These are phyloP conservation scores for Dactylorhiza incarnata DNA, from an alignment of 106 monocot genomes.

Conservation along the genomic window DNA sequence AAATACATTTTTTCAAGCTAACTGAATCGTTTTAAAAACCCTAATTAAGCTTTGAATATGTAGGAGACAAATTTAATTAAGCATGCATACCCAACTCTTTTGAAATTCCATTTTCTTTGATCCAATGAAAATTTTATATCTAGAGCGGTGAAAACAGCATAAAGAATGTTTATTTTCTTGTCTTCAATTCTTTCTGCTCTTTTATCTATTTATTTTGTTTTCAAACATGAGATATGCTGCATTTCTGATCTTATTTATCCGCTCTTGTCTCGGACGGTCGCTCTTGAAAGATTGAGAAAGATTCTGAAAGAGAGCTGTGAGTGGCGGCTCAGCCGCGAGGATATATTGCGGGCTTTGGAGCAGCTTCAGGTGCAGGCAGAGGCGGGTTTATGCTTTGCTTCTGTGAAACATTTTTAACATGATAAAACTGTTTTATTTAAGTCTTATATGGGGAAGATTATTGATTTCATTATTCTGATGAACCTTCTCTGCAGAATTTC, in stretches of 20 bases:
- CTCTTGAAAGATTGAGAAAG: background rate
- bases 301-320: background rate
- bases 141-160: too few relatives aligned
- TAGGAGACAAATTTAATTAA: too few relatives aligned
- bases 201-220: too few relatives aligned
- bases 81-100: too few relatives aligned
- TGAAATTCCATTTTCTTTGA: too few relatives aligned
- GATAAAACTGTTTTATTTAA: background rate
- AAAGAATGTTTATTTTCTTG: too few relatives aligned
- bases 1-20: too few relatives aligned
- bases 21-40: too few relatives aligned
- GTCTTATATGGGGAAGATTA: background rate
- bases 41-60: too few relatives aligned
- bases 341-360: slow-evolving; percentile 7
- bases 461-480: background rate
- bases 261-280: background rate
- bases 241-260: background rate
- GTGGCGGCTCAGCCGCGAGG: background rate
- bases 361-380: background rate
- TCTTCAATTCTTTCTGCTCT: too few relatives aligned
- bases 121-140: too few relatives aligned
- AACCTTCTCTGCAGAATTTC: too few relatives aligned
- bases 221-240: background rate
- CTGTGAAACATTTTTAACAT: slow-evolving; percentile 5
- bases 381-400: background rate